Conservation (phyloP, 495 filamentous ascomycete genomes). For the Penicillium mononematosum region DNA sequence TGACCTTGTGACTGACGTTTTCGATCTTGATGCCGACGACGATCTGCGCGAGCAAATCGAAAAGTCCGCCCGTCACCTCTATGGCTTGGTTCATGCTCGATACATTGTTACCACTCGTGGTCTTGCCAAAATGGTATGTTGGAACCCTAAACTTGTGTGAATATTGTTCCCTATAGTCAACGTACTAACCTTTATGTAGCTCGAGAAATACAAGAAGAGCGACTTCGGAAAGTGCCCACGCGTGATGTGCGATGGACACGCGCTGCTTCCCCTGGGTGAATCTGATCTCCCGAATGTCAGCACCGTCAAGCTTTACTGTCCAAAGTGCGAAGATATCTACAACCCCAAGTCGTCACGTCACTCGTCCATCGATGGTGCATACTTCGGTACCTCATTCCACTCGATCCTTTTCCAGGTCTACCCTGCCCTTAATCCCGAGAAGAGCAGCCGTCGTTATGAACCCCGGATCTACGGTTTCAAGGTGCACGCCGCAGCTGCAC, state of each 20-base stretch:
- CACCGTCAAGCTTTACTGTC: constrained; percentile 94
- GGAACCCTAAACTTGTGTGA: background rate
- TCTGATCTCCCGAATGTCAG: constrained; percentile 81
- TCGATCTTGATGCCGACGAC: constrained; percentile 98
- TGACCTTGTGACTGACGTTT: constrained; percentile 99
- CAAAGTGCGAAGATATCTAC: constrained; percentile 96
- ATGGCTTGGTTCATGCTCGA: constrained; percentile 92
- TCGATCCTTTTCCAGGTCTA: constrained; percentile 99
- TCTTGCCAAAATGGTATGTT: constrained; percentile 87
- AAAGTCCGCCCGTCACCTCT: constrained; percentile 93
- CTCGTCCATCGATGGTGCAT: constrained; percentile 91
- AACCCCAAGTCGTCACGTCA: constrained; percentile 98
- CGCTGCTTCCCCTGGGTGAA: constrained; percentile 88
- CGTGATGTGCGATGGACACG: constrained; percentile 87
- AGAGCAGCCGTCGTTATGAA: constrained; percentile 80
- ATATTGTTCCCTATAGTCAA: background rate
- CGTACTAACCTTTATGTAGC: constrained; percentile 49
- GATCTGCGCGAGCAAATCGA: constrained; percentile 98
- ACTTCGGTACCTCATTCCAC: constrained; percentile 97
- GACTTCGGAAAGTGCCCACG: constrained; percentile 98
- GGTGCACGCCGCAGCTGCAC: constrained; percentile 83
- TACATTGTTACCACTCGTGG: constrained; percentile 97
- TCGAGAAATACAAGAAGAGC: constrained; percentile 97
- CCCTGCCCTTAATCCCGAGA: constrained; percentile 79
- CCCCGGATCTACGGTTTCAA: constrained; percentile 93